Conservation (phyloP, 805 yeast genomes). For the Jamesozyma jinghongensis region DNA sequence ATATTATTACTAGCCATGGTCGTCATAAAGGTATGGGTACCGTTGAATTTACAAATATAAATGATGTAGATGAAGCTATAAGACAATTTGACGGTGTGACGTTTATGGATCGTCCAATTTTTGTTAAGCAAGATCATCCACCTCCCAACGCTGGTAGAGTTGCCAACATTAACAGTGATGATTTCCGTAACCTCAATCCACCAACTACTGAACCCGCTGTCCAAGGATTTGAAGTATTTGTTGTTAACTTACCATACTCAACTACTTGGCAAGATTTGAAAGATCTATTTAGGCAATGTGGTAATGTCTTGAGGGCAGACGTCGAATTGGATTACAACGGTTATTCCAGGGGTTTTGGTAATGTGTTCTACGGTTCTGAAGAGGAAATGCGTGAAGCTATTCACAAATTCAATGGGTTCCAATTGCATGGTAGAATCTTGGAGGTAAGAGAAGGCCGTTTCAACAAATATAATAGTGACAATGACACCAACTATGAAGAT, state of each 20-base stretch:
- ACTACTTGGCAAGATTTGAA: conserved; percentile 76
- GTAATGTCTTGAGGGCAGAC: conserved; percentile 73
- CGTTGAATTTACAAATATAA: conserved; percentile 63
- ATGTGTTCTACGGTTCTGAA: conserved; percentile 58
- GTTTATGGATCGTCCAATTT: conserved; percentile 69
- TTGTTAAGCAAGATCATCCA: conserved; percentile 84
- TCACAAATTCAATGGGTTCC: conserved; percentile 62
- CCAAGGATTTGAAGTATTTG: conserved; percentile 50
- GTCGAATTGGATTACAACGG: conserved; percentile 57
- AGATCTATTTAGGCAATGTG: conserved; percentile 71
- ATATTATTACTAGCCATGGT: conserved; percentile 66
- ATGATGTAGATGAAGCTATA: conserved; percentile 65
- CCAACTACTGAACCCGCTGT: background rate
- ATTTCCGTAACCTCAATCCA: background rate
- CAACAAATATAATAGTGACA: conserved; percentile 3
- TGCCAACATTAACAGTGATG: conserved; percentile 1
- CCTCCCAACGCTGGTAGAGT: conserved; percentile 41
- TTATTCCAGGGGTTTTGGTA: conserved; percentile 73
- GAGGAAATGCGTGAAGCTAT: conserved; percentile 70
- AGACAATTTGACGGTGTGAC: conserved; percentile 52
- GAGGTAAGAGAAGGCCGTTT: conserved; percentile 18
- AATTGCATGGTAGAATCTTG: conserved; percentile 20
- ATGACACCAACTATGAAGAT: background rate
- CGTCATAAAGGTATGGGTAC: conserved; percentile 86
- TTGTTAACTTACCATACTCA: conserved; percentile 76